Percentiles rank a stretch among this genome's conserved stretches.
Evolutionary conservation across 2,329 filamentous ascomycete species (phyloP).

Genomic region (Fusarium nanum): DNA sequence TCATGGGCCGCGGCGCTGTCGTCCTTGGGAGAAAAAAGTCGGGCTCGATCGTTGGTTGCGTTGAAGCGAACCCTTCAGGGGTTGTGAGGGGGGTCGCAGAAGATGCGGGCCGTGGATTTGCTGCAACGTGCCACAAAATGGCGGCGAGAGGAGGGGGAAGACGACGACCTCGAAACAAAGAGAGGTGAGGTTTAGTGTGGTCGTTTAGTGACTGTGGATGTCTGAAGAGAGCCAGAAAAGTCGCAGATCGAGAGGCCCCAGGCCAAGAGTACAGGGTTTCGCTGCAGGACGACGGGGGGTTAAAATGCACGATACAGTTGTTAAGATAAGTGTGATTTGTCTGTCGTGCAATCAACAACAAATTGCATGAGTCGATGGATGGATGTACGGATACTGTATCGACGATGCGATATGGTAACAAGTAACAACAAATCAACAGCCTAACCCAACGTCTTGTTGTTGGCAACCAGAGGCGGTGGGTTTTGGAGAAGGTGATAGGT

Average conservation of each 20-base stretch:
- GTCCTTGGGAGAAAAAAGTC: constrained; percentile 28
- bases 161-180: constrained; percentile 25
- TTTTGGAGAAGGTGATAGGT: constrained; percentile 44
- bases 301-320: constrained; percentile 30
- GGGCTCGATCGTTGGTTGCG: constrained; percentile 34
- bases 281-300: constrained; percentile 30
- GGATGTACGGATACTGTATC: constrained; percentile 8
- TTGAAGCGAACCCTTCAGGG: constrained; percentile 35
- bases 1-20: constrained; percentile 45
- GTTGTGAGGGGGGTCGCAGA: constrained; percentile 38
- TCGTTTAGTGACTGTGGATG: constrained; percentile 11
- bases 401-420: constrained; percentile 25
- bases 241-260: constrained; percentile 21
- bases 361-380: constrained; percentile 20
- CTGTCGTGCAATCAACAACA: constrained; percentile 40
- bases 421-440: constrained; percentile 39
- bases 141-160: constrained; percentile 35
- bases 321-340: constrained; percentile 19
- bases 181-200: constrained; percentile 13
- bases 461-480: constrained; percentile 43
- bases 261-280: constrained; percentile 34
- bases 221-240: constrained; percentile 14
- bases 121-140: constrained; percentile 43
- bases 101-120: constrained; percentile 38
- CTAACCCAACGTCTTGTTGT: constrained; percentile 23